Base-by-base conservation (phyloP, 2,329 filamentous ascomycete genomes). In the Aspergillus amoenus region DNA sequence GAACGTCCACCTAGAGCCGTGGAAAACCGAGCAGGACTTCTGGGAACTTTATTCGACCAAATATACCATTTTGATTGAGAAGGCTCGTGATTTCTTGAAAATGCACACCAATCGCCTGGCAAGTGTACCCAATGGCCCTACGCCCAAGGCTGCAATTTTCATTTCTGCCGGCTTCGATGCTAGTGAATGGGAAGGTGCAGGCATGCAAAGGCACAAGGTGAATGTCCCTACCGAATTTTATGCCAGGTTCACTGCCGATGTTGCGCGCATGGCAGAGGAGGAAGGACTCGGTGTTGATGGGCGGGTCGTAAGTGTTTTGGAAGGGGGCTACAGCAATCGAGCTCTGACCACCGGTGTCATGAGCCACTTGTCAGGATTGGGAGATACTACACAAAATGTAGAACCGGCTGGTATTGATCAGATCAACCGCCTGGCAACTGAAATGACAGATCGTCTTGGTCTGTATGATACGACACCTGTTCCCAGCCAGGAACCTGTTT, bases 191-290 rank as follows among this genome's bases (percentile, higher is more conserved):
- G 94, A 99, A 73, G 87, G 89, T 17, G 81, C 84, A 4, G 91
- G 91, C 3, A 99, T 99, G 94, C 94, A 99, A 74, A 84, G 94
- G 46, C 94, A 99, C 74, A 88, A 90, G 57, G 93, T 96, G 67
- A 96, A 96, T 68, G 94, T 99, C 2, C 93, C 94, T 0, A 99
- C 93, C 0, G 91, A 93, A 52, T 99, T 99, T 71, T 99, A 97
- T 70, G 94, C 94, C 48, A 86, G 89, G 1, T 89, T 99, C 62
- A 93, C 93, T 0, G 84, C 87, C 44, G 94, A 99, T 68, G 84
- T 97, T 3, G 88, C 95, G 13, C 86, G 83, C 47, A 79, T 99
- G 58, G 89, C 95, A 0, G 83, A 90, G 41, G 92, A 97, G 70
- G 87, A 90, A 65, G 89, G 83, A 2, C 84, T 90, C 2, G 83